Conservation (phyloP, 108 stramenopile genomes). For the Asterionellopsis glacialis region DNA sequence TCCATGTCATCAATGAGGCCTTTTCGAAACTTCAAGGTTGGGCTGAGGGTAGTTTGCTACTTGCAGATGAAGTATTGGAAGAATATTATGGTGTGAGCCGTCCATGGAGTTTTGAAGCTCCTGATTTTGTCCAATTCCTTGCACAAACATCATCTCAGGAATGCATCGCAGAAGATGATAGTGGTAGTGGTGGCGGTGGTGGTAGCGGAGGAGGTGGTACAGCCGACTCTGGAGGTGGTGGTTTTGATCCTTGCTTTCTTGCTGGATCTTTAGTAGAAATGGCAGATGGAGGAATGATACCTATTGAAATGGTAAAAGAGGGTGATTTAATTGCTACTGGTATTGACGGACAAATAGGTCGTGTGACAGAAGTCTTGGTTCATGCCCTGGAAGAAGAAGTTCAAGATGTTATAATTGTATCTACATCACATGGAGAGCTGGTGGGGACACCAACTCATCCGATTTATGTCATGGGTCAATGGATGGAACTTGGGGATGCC, state of each 20-base stretch:
- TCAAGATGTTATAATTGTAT: conserved; percentile 10
- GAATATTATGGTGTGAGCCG: conserved; percentile 17
- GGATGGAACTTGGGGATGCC: conserved; percentile 15
- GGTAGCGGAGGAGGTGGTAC: conserved; percentile 1
- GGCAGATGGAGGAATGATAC: conserved; percentile 21
- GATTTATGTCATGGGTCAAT: conserved; percentile 7
- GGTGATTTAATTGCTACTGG: conserved; percentile 24
- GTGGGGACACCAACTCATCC: conserved; percentile 31
- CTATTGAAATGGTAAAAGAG: conserved; percentile 8
- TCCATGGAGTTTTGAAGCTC: conserved; percentile 23
- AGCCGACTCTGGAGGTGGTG: not conserved
- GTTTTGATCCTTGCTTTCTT: conserved; percentile 17
- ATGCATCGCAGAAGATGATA: conserved; percentile 7
- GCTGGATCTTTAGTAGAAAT: conserved; percentile 17
- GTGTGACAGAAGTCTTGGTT: conserved; percentile 22
- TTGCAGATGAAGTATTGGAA: conserved; percentile 20
- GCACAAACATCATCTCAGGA: conserved; percentile 20
- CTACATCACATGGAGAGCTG: conserved; percentile 16
- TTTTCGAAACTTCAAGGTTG: conserved; percentile 24
- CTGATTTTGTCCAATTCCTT: conserved; percentile 10
- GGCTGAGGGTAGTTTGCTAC: conserved; percentile 22
- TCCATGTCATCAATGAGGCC: conserved; percentile 24
- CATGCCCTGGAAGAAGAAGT: conserved; percentile 11
- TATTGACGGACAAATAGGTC: conserved; percentile 10
- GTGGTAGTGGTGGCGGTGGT: conserved; percentile 1